Base-by-base conservation (phyloP, 2,329 filamentous ascomycete genomes). In the Thielaviopsis ethacetica region DNA sequence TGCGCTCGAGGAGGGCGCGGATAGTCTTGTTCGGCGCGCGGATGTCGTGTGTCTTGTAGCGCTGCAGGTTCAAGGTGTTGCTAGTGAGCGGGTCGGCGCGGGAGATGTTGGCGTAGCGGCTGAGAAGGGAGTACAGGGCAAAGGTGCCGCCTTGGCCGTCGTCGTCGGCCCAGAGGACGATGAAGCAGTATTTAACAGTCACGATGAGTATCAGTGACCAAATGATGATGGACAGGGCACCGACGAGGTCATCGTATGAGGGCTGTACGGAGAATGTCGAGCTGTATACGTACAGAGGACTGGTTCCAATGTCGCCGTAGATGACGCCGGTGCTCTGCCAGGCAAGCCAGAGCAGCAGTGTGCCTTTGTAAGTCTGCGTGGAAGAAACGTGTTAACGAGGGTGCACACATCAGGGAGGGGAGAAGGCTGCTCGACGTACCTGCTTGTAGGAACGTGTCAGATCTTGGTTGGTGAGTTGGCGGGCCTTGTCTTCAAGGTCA, bases 121-220 rank as follows among this genome's bases (percentile, higher is more conserved):
- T 77, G 1, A 86, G 74, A 15, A 86, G 69, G 3, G 80, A 82
- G 67, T 86, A 86, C 26, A 82, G 76, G 30, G 79, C 80, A 68
- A 86, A 86, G 0, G 83, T 86, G 30, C 84, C 84, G 27, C 84
- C 84, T 65, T 87, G 82, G 52, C 84, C 84, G 65, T 86, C 83
- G 62, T 87, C 82, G 67, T 86, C 83, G 57, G 84, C 84, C 38
- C 72, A 72, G 5, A 87, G 69, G 44, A 87, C 78, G 65, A 87
- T 79, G 62, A 84, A 72, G 47, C 83, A 74, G 65, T 87, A 87
- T 70, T 87, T 87, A 60, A 85, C 64, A 0, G 82, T 85, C 41
- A 87, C 83, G 70, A 87, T 84, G 62, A 86, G 70, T 24, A 81
- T 84, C 38, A 87, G 69, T 0, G 82, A 79, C 84, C 83, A 87